phyloP scores from a whole-genome alignment of 805 yeast genomes.

The Candida sonorensis region DNA sequence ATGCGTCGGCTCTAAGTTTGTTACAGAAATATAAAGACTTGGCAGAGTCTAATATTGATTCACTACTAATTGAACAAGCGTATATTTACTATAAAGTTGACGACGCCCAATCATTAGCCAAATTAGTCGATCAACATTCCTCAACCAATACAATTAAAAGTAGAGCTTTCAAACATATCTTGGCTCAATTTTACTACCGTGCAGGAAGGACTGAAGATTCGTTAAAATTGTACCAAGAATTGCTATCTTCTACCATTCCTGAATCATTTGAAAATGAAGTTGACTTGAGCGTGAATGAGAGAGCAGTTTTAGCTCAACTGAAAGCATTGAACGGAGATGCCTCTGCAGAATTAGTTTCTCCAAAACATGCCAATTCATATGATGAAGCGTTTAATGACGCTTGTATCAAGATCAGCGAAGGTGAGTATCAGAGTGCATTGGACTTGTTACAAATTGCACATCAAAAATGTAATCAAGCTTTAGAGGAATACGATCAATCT shows the following conservation, averaged over 20 bases:
- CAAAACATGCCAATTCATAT: constrained; percentile 28
- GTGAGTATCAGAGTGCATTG: constrained; percentile 34
- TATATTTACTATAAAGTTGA: constrained; percentile 53
- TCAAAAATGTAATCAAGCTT: constrained; percentile 30
- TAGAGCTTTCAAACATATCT: constrained; percentile 40
- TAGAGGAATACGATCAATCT: constrained; percentile 34
- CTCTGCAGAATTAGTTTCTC: constrained; percentile 7
- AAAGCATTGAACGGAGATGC: constrained; percentile 8
- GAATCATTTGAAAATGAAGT: constrained; percentile 25
- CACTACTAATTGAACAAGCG: constrained; percentile 43
- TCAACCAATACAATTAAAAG: constrained; percentile 7
- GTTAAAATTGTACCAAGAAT: constrained; percentile 36
- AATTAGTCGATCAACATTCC: constrained; percentile 8
- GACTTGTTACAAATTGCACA: constrained; percentile 40
- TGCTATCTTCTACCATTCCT: constrained; percentile 26
- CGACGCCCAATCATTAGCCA: constrained; percentile 20
- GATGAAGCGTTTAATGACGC: constrained; percentile 60
- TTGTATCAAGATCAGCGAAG: constrained; percentile 37
- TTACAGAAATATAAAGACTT: constrained; percentile 24
- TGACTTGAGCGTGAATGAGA: constrained; percentile 58
- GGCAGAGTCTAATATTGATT: constrained; percentile 10
- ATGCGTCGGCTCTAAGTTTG: constrained; percentile 39
- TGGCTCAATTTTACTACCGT: constrained; percentile 48
- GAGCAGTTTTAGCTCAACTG: constrained; percentile 56
- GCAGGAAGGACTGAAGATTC: constrained; percentile 41